Evolutionary conservation across 805 yeast genomes (phyloP), one percentile per base, ranked within the genome.

Genomic region (Starmerella geochares): DNA sequence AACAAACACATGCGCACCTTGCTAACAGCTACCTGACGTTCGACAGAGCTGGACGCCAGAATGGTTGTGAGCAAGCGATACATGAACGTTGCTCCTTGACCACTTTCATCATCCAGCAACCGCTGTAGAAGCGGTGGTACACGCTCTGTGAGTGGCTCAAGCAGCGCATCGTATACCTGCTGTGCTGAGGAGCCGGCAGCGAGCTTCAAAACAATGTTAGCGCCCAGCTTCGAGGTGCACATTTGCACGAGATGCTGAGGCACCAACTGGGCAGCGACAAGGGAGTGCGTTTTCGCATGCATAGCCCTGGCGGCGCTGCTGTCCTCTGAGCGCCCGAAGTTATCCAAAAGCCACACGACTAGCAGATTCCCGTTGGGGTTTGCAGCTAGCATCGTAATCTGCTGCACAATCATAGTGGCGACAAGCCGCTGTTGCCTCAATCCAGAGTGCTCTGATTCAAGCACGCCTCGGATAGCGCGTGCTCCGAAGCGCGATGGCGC

Each of bases 401-500:
- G 79, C 39, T 81, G 73, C 20, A 87, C 79, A 49, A 92, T 83
- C 56, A 86, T 77, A 1, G 85, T 79, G 7, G 95, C 81, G 7
- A 90, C 73, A 41, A 85, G 73, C 4, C 83, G 66, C 43, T 81
- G 74, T 61, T 85, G 92, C 60, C 81, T 90, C 19, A 68, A 67
- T 9, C 81, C 72, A 8, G 83, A 77, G 50, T 76, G 76, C 24
- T 79, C 79, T 44, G 88, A 80, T 67, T 92, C 98, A 47, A 92
- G 70, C 57, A 95, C 86, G 0, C 97, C 94, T 55, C 98, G 71
- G 52, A 90, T 81, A 19, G 97, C 95, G 57, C 98, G 75, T 0
- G 96, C 90, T 38, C 98, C 98, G 65, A 86, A 92, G 60, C 97
- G 74, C 53, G 90, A 94, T 58, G 79, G 84, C 40, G 92, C 81